Base-by-base conservation (phyloP, 2,329 filamentous ascomycete genomes). In the Penicillium sp. region DNA sequence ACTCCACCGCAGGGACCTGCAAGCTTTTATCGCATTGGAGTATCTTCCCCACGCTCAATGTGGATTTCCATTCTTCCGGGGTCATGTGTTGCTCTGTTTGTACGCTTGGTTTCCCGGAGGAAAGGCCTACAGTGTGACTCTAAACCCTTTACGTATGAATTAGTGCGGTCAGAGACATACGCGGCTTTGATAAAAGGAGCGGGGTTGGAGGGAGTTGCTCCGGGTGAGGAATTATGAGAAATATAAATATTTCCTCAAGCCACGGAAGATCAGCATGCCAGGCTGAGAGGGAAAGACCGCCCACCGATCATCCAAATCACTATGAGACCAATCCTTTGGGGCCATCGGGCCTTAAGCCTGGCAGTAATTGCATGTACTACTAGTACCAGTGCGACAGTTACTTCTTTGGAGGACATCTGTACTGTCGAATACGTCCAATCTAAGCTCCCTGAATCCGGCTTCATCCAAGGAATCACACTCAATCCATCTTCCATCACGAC, bases 351-450 rank as follows among this genome's bases (percentile, higher is more conserved):
- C 13, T 11, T 37, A 13, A 28, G 33, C 21, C n/a, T 51, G 13
- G 33, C 36, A 13, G 42, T 34, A n/a, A 36, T 51, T 43, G 48
- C 48, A 14, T 55, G 24, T 11, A 31, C 33, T 9, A 39, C 16
- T 13, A 10, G 24, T 10, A 21, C 47, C 13, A 28, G 34, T 9
- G 34, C 28, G 3, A n/a, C 26, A 5, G 33, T 42, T 8, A 26
- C 42, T 10, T 37, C 70, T n/a, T 71, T 77, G 26, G 54, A 66
- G 33, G 67, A 74, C 45, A 57, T 76, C 16, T 77, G 74, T 55
- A 74, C 72, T 1, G 66, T 70, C 1, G 60, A 67, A 23, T 72
- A 75, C 53, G 67, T 75, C 10, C 70, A 72, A 52, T 68, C 72
- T 5, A 66, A 71, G 5, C 62, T 77, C 7, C 75, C 74, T 10